phyloP scores from a whole-genome alignment of 2,329 filamentous ascomycete genomes.

The Eutypa lata region DNA sequence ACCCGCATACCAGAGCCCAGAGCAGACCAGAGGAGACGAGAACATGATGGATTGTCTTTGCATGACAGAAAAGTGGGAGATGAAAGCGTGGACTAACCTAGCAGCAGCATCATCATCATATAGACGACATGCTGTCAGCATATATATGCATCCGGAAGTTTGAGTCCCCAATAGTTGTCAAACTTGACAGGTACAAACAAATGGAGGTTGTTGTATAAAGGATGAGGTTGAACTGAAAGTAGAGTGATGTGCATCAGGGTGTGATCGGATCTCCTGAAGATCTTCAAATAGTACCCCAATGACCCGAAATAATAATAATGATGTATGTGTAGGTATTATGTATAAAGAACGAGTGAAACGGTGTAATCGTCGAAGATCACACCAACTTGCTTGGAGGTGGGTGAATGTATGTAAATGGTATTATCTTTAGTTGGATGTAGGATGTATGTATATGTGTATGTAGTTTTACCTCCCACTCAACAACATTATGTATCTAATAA shows the following conservation, averaged over 20 bases:
- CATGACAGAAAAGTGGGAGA: background rate
- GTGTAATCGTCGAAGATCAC: too few species aligned
- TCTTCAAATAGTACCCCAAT: background rate
- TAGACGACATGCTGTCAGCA: background rate
- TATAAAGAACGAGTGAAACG: background rate
- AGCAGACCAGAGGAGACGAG: background rate
- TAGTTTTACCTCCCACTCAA: too few species aligned
- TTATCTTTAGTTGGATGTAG: too few species aligned
- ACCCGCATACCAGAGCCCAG: conserved; percentile 11
- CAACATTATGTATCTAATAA: too few species aligned
- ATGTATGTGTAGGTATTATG: background rate
- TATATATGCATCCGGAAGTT: background rate
- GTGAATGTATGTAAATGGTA: too few species aligned
- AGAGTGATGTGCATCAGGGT: background rate
- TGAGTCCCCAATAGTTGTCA: background rate
- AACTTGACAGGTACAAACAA: background rate
- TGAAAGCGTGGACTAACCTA: background rate
- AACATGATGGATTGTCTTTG: background rate
- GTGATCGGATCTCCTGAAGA: background rate
- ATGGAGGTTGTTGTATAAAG: background rate
- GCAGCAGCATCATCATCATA: background rate
- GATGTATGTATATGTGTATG: too few species aligned
- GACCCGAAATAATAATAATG: background rate
- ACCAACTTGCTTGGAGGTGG: too few species aligned
- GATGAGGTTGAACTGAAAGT: background rate